phyloP scores from a whole-genome alignment of 257 asterid species.

The Capsicum rhomboideum region DNA sequence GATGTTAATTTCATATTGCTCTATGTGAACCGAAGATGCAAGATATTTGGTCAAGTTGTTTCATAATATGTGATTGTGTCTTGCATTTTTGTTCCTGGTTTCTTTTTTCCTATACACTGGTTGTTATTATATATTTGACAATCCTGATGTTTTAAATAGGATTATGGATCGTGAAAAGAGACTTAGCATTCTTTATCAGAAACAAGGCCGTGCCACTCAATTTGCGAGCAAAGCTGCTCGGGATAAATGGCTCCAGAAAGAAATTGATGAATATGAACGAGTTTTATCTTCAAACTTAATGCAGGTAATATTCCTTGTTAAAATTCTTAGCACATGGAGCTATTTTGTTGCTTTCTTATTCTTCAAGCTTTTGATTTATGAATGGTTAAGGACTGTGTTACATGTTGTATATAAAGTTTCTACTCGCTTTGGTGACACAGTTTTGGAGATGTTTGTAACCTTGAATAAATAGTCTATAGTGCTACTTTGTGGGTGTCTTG shows the following conservation, averaged over 20 bases:
- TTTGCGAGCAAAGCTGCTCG: slow-evolving; percentile 85
- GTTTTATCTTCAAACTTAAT: slow-evolving; percentile 58
- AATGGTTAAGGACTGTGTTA: not conserved
- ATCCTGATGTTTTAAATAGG: slow-evolving; percentile 28
- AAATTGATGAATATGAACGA: slow-evolving; percentile 83
- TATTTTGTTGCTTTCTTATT: not conserved
- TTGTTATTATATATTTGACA: not conserved
- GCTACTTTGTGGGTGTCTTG: too few relatives aligned
- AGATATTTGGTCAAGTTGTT: not conserved
- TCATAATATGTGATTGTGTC: not conserved
- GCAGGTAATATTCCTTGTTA: slow-evolving; percentile 45
- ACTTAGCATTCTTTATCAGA: slow-evolving; percentile 97
- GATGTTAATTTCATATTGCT: not conserved
- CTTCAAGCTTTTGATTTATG: not conserved
- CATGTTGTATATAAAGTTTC: not conserved
- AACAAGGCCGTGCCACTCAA: slow-evolving; percentile 99
- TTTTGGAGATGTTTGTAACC: too few relatives aligned
- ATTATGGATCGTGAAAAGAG: slow-evolving; percentile 97
- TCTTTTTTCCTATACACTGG: not conserved
- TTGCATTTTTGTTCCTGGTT: not conserved
- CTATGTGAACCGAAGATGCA: not conserved
- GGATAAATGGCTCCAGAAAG: slow-evolving; percentile 88
- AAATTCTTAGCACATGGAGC: not conserved
- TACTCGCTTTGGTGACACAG: too few relatives aligned
- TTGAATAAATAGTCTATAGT: too few relatives aligned